phyloP scores from a whole-genome alignment of 2,329 filamentous ascomycete genomes.

The Scedosporium boydii region DNA sequence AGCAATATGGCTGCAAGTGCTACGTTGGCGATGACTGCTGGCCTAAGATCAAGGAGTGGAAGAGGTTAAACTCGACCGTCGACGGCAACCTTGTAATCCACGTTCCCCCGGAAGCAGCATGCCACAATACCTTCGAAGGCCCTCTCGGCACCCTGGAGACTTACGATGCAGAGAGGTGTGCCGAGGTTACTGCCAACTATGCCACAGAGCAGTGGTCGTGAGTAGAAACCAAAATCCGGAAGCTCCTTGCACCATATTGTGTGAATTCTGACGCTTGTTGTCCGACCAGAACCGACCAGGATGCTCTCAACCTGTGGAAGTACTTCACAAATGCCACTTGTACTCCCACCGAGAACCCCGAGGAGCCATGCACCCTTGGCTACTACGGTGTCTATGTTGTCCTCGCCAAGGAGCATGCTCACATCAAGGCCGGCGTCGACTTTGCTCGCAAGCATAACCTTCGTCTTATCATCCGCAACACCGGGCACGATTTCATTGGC shows the following conservation, averaged over 20 bases:
- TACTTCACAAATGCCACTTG: slow-evolving; percentile 33
- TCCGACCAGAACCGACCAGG: slow-evolving; percentile 13
- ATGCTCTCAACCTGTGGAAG: slow-evolving; percentile 26
- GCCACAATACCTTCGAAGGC: slow-evolving; percentile 27
- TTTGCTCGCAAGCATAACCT: slow-evolving; percentile 31
- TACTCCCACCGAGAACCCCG: slow-evolving; percentile 22
- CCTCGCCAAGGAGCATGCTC: slow-evolving; percentile 12
- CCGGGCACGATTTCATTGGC: slow-evolving; percentile 48
- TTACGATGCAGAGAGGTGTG: slow-evolving; percentile 25
- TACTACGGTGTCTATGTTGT: slow-evolving; percentile 26
- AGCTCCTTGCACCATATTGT: too few species aligned
- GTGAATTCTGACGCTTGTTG: neutral
- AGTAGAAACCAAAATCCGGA: slow-evolving; percentile 10
- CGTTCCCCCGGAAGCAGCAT: slow-evolving; percentile 21
- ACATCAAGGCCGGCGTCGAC: slow-evolving; percentile 21
- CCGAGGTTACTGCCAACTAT: slow-evolving; percentile 19
- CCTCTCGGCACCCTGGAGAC: slow-evolving; percentile 25
- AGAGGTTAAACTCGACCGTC: slow-evolving; percentile 23
- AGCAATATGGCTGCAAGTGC: slow-evolving; percentile 21
- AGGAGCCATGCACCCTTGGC: slow-evolving; percentile 25
- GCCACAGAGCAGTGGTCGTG: slow-evolving; percentile 26
- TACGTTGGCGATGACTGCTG: slow-evolving; percentile 21
- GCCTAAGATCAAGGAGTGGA: slow-evolving; percentile 18
- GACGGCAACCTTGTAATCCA: slow-evolving; percentile 22
- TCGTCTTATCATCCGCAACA: slow-evolving; percentile 45